Evolutionary conservation across 371 early-diverging fungal genomes (phyloP), one percentile per base, ranked within the genome.

Genomic region (Synchytrium microbalum): DNA sequence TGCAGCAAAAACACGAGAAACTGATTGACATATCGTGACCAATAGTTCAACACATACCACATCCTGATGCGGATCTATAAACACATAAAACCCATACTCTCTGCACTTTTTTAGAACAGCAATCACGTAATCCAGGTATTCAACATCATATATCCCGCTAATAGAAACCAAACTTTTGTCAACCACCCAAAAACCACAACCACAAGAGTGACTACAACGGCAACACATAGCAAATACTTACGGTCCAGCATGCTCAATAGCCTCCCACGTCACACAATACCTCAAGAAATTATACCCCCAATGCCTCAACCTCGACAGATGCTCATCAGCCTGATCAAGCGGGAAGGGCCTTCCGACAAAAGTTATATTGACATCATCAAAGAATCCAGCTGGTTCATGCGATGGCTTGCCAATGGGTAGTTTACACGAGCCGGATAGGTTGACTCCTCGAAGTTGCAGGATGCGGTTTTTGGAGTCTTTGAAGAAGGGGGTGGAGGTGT

Each of bases 321-420:
- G 92, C 58, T 85, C 84, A 67, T 92, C 88, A 8, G 90, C 92
- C 60, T 91, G 89, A n/a, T 83, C 79, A 0, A 92, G 67, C 0
- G 88, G 86, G 67, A 94, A 90, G 2, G 94, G 94, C 13, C 92
- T 32, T 3, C 80, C 80, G 32, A 79, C 69, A 60, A 77, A 79
- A 32, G 72, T 69, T 3, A 79, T 74, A 59, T 73, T 51, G 24
- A 56, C 8, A 59, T 76, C 72, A 54, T 76, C 69, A 55, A 72
- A 72, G 58, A 79, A 73, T 19, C 27, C 54, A 26, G 58, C 33
- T 1, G 64, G 60, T 3, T 63, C 53, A 19, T 61, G 24, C 10
- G 58, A 51, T 30, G 63, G 62, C 53, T 75, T 74, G 19, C 29
- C 59, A 8, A 70, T 72, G n/a, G 80, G 80, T 8, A 72, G 73